Conservation (phyloP, 192 early-diverging fungal species). For the Backusella circina region DNA sequence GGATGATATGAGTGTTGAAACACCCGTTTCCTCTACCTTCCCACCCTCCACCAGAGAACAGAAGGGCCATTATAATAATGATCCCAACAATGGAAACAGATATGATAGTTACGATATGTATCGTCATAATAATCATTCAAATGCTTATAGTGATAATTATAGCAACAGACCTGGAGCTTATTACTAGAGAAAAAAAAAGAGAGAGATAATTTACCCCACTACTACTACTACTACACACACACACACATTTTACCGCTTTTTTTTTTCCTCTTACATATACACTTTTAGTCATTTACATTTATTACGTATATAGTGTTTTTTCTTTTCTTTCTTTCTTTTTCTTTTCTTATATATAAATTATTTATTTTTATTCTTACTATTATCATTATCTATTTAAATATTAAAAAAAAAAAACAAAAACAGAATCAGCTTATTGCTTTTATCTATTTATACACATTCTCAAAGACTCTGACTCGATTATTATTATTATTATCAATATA, state of each 20-base stretch:
- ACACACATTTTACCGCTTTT: too few species aligned
- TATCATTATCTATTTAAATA: neutral
- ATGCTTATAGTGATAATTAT: neutral
- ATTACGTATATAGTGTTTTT: neutral
- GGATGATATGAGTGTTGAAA: constrained; percentile 22
- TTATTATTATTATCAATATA: too few species aligned
- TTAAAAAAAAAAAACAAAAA: too few species aligned
- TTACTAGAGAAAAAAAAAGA: neutral
- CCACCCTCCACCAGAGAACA: constrained; percentile 2
- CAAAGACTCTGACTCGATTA: too few species aligned
- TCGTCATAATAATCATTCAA: neutral
- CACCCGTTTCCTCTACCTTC: constrained; percentile 8
- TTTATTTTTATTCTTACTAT: neutral
- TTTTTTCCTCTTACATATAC: neutral
- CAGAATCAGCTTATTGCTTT: too few species aligned
- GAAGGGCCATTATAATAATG: neutral
- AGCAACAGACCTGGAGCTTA: neutral
- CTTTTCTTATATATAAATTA: neutral
- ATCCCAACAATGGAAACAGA: neutral
- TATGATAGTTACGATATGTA: neutral
- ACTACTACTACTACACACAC: neutral
- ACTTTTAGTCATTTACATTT: neutral
- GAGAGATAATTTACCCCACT: neutral
- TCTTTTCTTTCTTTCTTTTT: neutral
- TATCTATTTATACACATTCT: too few species aligned